These are phyloP conservation scores for Phytophthora idaei DNA, from an alignment of 352 stramenopile species.

Conservation along the genomic window DNA sequence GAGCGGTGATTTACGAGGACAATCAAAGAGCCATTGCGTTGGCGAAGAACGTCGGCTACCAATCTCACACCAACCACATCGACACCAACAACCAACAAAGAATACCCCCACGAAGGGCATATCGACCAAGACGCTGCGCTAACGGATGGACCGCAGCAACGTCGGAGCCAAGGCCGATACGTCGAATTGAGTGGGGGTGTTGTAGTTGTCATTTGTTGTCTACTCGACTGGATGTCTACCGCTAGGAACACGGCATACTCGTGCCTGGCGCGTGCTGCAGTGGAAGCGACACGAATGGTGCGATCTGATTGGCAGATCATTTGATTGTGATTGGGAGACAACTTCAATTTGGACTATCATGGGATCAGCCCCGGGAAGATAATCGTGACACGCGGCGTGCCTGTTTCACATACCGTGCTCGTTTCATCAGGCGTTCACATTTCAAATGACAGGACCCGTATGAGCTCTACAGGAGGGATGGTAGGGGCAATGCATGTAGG, in stretches of 20 bases:
- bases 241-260: not conserved
- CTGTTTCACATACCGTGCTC: not conserved
- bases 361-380: not conserved
- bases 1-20: slow-evolving; percentile 24
- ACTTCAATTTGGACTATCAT: not conserved
- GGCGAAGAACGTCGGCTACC: slow-evolving; percentile 31
- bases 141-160: slow-evolving; percentile 9
- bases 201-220: slow-evolving; percentile 18
- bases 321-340: not conserved
- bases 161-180: slow-evolving; percentile 2
- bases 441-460: not conserved
- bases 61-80: slow-evolving; percentile 30
- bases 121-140: slow-evolving; percentile 25
- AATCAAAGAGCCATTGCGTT: slow-evolving; percentile 29
- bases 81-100: slow-evolving; percentile 31
- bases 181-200: slow-evolving; percentile 17
- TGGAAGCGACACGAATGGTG: not conserved
- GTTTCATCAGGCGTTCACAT: not conserved
- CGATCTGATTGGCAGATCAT: not conserved
- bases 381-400: not conserved
- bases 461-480: no score
- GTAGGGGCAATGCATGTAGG: no score
- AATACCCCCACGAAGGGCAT: not conserved
- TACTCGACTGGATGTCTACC: not conserved
- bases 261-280: not conserved